phyloP scores from a whole-genome alignment of 305 asterid species.

The Fraxinus angustifolia region DNA sequence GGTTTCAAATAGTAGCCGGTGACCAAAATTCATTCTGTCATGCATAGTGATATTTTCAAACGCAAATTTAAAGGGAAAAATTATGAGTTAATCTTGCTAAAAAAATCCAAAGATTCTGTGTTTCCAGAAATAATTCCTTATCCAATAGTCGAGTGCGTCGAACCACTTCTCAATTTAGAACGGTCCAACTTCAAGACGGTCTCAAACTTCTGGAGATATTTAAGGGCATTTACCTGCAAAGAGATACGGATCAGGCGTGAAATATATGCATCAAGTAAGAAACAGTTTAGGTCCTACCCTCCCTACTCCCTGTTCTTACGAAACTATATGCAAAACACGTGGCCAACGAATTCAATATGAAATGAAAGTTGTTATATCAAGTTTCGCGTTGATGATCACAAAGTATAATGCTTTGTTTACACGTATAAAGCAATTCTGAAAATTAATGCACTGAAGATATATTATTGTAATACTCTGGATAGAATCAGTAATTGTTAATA shows the following conservation, averaged over 20 bases:
- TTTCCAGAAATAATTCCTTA: not conserved
- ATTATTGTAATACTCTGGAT: not conserved
- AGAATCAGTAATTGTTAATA: not conserved
- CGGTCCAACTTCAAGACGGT: constrained; percentile 52
- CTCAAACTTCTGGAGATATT: constrained; percentile 53
- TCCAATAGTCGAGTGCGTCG: constrained; percentile 46
- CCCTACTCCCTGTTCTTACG: not conserved
- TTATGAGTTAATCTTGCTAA: not conserved
- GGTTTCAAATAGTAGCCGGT: not conserved
- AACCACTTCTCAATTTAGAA: constrained; percentile 36
- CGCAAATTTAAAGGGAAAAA: not conserved
- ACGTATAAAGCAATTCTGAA: not conserved
- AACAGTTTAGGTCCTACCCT: not conserved
- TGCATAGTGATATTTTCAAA: not conserved
- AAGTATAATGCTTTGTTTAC: not conserved
- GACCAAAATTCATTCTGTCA: not conserved
- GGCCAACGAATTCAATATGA: not conserved
- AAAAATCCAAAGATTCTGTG: not conserved
- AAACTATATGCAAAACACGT: not conserved
- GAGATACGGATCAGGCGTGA: constrained; percentile 5
- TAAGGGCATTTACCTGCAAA: constrained; percentile 51
- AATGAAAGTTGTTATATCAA: not conserved
- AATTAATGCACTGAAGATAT: not conserved
- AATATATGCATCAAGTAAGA: not conserved
- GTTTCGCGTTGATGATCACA: not conserved